phyloP scores from a whole-genome alignment of 2,329 filamentous ascomycete species.

The Neurospora sp. region DNA sequence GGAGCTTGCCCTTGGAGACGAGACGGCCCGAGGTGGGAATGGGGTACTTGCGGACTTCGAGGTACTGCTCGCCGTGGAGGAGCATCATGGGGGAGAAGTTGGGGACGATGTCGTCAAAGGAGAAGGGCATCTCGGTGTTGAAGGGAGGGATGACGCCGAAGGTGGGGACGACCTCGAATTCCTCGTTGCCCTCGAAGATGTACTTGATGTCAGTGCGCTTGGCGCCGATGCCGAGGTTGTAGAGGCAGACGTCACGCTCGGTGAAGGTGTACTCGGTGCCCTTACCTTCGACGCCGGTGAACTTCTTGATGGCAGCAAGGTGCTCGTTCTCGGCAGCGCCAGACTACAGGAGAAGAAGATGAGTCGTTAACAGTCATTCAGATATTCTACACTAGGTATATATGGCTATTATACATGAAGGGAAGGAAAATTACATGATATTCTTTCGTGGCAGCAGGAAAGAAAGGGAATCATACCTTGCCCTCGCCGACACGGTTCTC shows the following conservation, averaged over 20 bases:
- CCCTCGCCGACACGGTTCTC: slow-evolving; percentile 57
- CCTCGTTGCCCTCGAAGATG: slow-evolving; percentile 81
- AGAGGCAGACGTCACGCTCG: slow-evolving; percentile 84
- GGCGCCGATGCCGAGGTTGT: slow-evolving; percentile 89
- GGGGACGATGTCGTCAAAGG: slow-evolving; percentile 72
- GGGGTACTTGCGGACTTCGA: slow-evolving; percentile 86
- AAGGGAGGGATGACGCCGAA: slow-evolving; percentile 95
- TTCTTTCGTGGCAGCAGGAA: slow-evolving; percentile 10
- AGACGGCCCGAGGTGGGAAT: slow-evolving; percentile 78
- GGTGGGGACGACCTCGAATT: slow-evolving; percentile 92
- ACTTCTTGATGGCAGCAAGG: slow-evolving; percentile 65
- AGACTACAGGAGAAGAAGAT: slow-evolving; percentile 17
- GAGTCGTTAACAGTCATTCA: slow-evolving; percentile 11
- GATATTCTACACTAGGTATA: slow-evolving; percentile 16
- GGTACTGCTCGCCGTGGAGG: slow-evolving; percentile 95
- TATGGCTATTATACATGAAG: slow-evolving; percentile 15
- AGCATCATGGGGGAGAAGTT: slow-evolving; percentile 99
- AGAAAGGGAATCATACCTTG: slow-evolving; percentile 44
- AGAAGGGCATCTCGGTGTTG: slow-evolving; percentile 71
- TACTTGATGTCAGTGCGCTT: slow-evolving; percentile 82
- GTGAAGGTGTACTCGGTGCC: slow-evolving; percentile 74
- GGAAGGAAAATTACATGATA: slow-evolving; percentile 12
- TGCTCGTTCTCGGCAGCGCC: slow-evolving; percentile 40
- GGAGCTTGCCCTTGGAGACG: slow-evolving; percentile 65
- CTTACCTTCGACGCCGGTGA: slow-evolving; percentile 58